Base-by-base conservation (phyloP, 306 rosid species). In the Leucaena leucocephala region DNA sequence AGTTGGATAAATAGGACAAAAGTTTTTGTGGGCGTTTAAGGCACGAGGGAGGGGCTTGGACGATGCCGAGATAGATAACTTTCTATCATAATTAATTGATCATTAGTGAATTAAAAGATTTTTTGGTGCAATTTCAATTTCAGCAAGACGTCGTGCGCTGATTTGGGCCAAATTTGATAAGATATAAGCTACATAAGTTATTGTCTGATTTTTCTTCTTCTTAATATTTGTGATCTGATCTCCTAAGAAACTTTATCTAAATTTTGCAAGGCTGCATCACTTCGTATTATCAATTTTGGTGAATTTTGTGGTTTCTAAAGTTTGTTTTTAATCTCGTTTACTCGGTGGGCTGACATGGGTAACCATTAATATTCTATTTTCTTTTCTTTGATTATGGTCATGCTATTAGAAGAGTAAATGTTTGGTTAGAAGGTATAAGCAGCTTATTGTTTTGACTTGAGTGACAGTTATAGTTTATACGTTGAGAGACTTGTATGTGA, bases 21-120 rank as follows among this genome's bases (percentile, higher is more conserved):
- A 4, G 11, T 43, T 61, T 61, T 15, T 58, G 19, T 11, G 61
- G 61, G 10, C 2, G 21, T 62, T 44, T 40, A 35, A 59, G 45
- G 11, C 71, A 42, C 9, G 59, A 75, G 42, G 70, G 78, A 75
- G 59, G 22, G 8, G 72, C 7, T 46, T 68, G n/a, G 6, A 68
- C n/a, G n/a, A 11, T n/a, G 72, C 52, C n/a, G 72, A 67, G 42
- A 11, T 42, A 39, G 35, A n/a, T 40, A n/a, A 2, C 52, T 21
- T 74, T 52, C n/a, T 54, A n/a, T 54, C 11, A n/a, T n/a, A 16
- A 7, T 54, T 54, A 54, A 1, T 5, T 54, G 43, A 36, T 59
- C 21, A 27, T 59, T 10, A 35, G 55, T 33, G 4, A 75, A 45
- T 11, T 33, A 15, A 58, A 58, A 35, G 39, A 2, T 22, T 74